A percentile compares a stretch with the other conserved stretches of the same genome.
These are phyloP conservation scores for Arachnomyces sp. DNA, from an alignment of 2,329 filamentous ascomycete species.

Conservation along the genomic window DNA sequence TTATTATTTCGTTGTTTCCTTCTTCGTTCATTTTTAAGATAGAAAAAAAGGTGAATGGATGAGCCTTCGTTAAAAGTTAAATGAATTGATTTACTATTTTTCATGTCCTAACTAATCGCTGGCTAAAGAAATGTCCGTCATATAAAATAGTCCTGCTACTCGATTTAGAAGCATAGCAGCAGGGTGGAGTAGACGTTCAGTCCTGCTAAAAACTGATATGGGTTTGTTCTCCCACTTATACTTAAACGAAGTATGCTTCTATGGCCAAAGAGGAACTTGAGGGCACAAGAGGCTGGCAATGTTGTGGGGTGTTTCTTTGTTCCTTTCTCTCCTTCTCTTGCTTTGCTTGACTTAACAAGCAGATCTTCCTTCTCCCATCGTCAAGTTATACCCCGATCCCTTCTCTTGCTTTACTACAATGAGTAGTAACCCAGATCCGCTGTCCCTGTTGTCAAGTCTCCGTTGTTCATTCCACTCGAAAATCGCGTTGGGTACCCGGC, in stretches of 20 bases:
- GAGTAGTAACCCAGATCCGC: too few species aligned
- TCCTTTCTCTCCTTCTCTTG: conserved; percentile 10
- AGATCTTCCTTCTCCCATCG: too few species aligned
- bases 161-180: conserved; percentile 30
- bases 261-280: conserved; percentile 21
- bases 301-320: conserved; percentile 25
- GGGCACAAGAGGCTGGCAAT: conserved; percentile 29
- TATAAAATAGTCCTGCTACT: conserved; percentile 39
- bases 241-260: conserved; percentile 36
- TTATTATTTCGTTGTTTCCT: not conserved
- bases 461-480: too few species aligned
- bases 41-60: not conserved
- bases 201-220: conserved; percentile 41
- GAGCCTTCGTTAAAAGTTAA: not conserved
- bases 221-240: conserved; percentile 42
- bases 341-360: not conserved
- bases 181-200: conserved; percentile 44
- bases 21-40: too few species aligned
- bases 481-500: too few species aligned
- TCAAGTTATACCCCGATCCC: too few species aligned
- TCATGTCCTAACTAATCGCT: not conserved
- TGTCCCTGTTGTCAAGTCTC: too few species aligned
- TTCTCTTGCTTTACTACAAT: not conserved
- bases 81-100: not conserved
- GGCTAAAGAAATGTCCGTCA: conserved; percentile 38